phyloP scores from a whole-genome alignment of 1,284 basidiomycete species.

The Polyporus tsugae region DNA sequence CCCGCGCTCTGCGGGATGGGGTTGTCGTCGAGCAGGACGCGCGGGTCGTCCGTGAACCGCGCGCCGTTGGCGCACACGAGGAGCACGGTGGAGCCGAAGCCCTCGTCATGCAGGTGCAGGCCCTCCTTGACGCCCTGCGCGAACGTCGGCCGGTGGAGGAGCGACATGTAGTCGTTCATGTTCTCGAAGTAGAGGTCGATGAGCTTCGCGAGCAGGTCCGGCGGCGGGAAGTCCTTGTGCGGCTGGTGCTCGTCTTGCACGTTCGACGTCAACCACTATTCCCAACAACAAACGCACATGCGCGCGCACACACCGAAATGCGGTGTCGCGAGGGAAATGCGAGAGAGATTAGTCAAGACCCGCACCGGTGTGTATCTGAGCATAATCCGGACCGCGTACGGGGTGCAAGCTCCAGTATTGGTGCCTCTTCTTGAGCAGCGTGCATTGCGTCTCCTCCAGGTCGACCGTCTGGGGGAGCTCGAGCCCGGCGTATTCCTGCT shows the following conservation, averaged over 20 bases:
- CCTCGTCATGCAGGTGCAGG: conserved; percentile 62
- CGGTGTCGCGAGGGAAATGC: background rate
- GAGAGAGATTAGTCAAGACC: conserved; percentile 1
- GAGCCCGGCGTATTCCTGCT: conserved; percentile 50
- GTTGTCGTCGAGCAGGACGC: conserved; percentile 61
- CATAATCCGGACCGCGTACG: conserved; percentile 29
- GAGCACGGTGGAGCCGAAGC: conserved; percentile 75
- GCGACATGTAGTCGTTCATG: conserved; percentile 68
- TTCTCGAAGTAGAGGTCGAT: conserved; percentile 76
- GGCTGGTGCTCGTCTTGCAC: conserved; percentile 41
- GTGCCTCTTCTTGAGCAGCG: conserved; percentile 32
- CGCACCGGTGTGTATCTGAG: conserved; percentile 5
- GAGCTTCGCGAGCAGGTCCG: conserved; percentile 67
- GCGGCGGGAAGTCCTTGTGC: conserved; percentile 61
- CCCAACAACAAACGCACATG: background rate
- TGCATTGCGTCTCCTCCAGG: conserved; percentile 24
- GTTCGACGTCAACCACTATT: conserved; percentile 45
- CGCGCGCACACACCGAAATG: background rate
- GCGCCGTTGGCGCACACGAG: conserved; percentile 81
- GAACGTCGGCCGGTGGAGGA: conserved; percentile 85
- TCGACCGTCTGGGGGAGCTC: conserved; percentile 31
- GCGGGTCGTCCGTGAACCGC: conserved; percentile 72
- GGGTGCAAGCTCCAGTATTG: conserved; percentile 43
- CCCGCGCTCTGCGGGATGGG: conserved; percentile 68
- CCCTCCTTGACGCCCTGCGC: conserved; percentile 65